Base-by-base conservation (phyloP, 2,329 filamentous ascomycete species). In the Hypoxylon sp. region DNA sequence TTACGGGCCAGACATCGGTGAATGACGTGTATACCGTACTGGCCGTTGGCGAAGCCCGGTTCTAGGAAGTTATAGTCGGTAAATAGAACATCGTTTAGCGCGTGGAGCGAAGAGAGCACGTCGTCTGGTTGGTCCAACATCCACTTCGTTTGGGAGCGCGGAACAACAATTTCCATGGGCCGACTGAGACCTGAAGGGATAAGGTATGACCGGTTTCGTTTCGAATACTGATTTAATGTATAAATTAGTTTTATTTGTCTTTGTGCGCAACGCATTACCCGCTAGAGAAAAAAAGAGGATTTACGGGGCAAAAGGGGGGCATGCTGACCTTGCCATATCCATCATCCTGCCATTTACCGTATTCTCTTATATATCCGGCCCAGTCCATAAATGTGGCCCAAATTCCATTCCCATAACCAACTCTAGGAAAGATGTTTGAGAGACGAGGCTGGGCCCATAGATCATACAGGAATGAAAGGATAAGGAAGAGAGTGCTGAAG, bases 41-140 rank as follows among this genome's bases (percentile, higher is more conserved):
- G 37, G 9, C 37, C 37, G 9, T 42, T 42, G 37, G 37, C 37
- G 9, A 42, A 42, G 14, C 37, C 37, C 3, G 37, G n/a, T 9
- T 42, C 37, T 2, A 42, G 37, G 37, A 42, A 42, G 37, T 42
- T 42, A 42, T 42, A 42, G n/a, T 42, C 37, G 37, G 37, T 42
- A 5, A 42, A 42, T 9, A 42, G 14, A 9, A 42, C 37, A 19
- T 42, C 37, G n/a, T 42, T 42, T 1, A 42, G 37, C 17, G 37
- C 37, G 37, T 42, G 37, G 14, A 42, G 37, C 8, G 37, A 42
- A 9, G 37, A 42, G 14, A 42, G 37, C 6, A 17, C 37, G 3
- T 19, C n/a, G n/a, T 42, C 37, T 3, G 37, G 37, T 42, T 42
- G 37, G n/a, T 42, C 37, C 14, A 42, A 17, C 37, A 42, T 42